Base-by-base conservation (phyloP, 225 moss, liverwort and hornwort genomes). In the Thuidium tamariscinum region DNA sequence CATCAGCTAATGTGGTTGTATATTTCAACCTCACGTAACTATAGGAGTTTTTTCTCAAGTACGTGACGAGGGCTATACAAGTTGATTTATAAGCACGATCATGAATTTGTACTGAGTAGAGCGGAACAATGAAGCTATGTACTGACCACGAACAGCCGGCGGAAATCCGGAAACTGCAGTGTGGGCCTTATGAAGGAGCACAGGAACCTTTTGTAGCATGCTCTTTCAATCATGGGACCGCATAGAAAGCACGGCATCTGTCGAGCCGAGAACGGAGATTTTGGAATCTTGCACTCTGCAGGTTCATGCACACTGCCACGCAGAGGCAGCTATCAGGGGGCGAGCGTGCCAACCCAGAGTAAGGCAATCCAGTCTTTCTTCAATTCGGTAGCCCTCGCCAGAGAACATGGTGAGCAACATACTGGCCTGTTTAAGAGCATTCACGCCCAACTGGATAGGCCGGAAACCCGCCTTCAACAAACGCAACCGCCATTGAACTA, bases 321-420 rank as follows among this genome's bases (percentile, higher is more conserved):
- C 95, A 26, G 95, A 95, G 77, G 95, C 95, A 67, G 93, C 92
- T 76, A 95, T 93, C 46, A 95, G 88, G 32, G 95, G 93, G 63
- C 95, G 92, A 11, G 77, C 61, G 68, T 93, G 95, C 95, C 95
- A 95, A n/a, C 95, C 95, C 6, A 95, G 89, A 41, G 92, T 93
- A n/a, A 95, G 93, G 88, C 93, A 95, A 9, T 91, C 95, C 76
- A 84, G 73, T 80, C 89, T 91, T 80, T 95, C 95, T 75, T 93
- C 92, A 9, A 95, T 92, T 78, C 92, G 91, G 89, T 93, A 94
- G 19, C 95, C 95, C 39, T 95, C 95, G 32, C 94, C 92, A 29
- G 95, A 92, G 82, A 93, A 94, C 86, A 95, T 73, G 32, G 90
- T 90, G 68, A 93, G 95, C 86, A 95, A 82, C 78, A 92, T 89